A percentile compares a stretch with the other conserved stretches of the same genome.
Evolutionary conservation across 768 basidiomycete genomes (phyloP).

Genomic region (Termitomyces sp.): DNA sequence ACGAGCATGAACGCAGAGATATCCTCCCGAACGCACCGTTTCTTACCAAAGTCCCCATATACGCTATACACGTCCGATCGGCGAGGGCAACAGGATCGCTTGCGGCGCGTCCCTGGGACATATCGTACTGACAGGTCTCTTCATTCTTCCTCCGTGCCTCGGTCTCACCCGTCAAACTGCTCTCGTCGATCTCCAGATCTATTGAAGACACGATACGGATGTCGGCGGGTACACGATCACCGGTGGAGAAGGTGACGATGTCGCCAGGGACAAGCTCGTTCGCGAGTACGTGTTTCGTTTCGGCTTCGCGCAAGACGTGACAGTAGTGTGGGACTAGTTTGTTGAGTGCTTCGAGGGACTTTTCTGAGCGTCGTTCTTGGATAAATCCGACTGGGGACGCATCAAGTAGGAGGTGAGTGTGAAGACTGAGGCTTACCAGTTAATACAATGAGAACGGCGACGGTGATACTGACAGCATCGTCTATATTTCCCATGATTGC

Average conservation of each 20-base stretch:
- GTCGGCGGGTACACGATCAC: conserved; percentile 93
- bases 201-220: conserved; percentile 77
- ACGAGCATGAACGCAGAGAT: background rate
- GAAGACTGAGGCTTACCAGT: conserved; percentile 56
- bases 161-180: conserved; percentile 92
- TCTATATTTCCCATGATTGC: conserved; percentile 94
- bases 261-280: conserved; percentile 98
- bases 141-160: conserved; percentile 65
- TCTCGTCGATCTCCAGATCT: conserved; percentile 93
- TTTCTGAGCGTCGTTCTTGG: conserved; percentile 91
- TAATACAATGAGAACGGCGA: conserved; percentile 89
- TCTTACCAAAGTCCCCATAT: conserved; percentile 94
- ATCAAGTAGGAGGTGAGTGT: background rate
- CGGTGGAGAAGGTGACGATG: conserved; percentile 82
- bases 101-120: conserved; percentile 15
- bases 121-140: conserved; percentile 47
- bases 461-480: conserved; percentile 88
- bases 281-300: conserved; percentile 76
- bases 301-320: conserved; percentile 77
- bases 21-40: conserved; percentile 53
- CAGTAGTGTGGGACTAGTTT: conserved; percentile 97
- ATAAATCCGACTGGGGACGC: conserved; percentile 74
- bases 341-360: conserved; percentile 91
- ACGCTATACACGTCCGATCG: conserved; percentile 83
- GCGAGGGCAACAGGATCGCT: conserved; percentile 58